Evolutionary conservation across 106 monocot species (phyloP), one percentile per base, ranked within the genome.

Genomic region (Dioscorea zingiberensis): DNA sequence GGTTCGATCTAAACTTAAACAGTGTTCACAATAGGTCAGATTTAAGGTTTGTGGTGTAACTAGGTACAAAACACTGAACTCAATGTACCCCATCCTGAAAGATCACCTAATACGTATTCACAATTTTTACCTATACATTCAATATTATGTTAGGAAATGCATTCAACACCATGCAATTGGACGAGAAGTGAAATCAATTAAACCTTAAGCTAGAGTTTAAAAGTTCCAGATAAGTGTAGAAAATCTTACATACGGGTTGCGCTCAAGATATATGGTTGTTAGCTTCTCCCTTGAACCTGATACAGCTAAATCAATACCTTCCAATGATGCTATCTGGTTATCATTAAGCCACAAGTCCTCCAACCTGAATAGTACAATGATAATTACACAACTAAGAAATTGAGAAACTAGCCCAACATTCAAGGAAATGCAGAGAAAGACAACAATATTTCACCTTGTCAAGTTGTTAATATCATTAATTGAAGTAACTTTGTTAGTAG

Each of bases 341-440:
- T 87, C 87, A 77, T 94, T 94, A 18, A 94, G 83, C 94, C 94
- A 91, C 49, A 94, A 65, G 69, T 94, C 94, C 65, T 91, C 94
- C 47, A 94, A 71, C 66, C 94, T 94, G 76, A 29, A 71, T 25
- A 71, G 45, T 48, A 56, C 7, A 69, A 67, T n/a, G n/a, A 62
- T 53, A n/a, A 77, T 17, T 26, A 4, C 13, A 25, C 16, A 13
- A 11, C 58, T 47, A 71, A 29, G 61, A 21, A 56, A 23, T 47
- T 24, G 13, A 62, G 27, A 54, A 64, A 72, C 22, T 45, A 32
- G 48, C 24, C 54, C 38, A 38, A 54, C 6, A 9, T 30, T 21
- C 44, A 22, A 38, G 38, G n/a, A 54, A 21, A 48, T 6, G 10
- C 38, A 38, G 10, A 38, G 1, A 38, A 38, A 38, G 38, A 10